phyloP scores from a whole-genome alignment of 345 rosid genomes.

The Crucihimalaya himalaica region DNA sequence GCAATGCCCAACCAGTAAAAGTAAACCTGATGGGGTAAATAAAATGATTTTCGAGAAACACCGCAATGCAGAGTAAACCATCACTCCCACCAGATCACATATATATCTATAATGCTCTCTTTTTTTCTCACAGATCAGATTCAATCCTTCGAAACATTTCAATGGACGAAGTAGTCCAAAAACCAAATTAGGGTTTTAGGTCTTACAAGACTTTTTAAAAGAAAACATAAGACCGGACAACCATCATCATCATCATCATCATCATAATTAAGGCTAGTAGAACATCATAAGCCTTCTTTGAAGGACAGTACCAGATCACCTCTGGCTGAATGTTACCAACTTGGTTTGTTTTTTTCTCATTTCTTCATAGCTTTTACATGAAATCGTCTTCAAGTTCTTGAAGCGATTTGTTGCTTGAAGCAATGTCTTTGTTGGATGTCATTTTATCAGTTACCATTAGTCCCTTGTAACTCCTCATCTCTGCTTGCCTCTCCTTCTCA shows the following conservation, averaged over 20 bases:
- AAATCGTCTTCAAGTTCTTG: conserved; percentile 98
- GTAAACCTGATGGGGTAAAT: not conserved
- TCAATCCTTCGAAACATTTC: conserved; percentile 30
- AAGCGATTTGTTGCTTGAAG: conserved; percentile 74
- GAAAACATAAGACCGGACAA: conserved; percentile 29
- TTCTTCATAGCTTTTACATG: conserved; percentile 55
- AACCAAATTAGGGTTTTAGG: conserved; percentile 31
- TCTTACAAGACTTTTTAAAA: conserved; percentile 21
- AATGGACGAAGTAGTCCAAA: conserved; percentile 19
- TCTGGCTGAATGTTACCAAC: conserved; percentile 26
- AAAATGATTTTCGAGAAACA: conserved; percentile 1
- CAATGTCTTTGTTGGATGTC: conserved; percentile 94
- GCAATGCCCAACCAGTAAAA: not conserved
- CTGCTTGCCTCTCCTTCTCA: conserved; percentile 92
- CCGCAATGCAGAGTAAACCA: conserved; percentile 17
- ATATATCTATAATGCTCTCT: not conserved
- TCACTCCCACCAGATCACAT: conserved; percentile 2
- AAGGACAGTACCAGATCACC: conserved; percentile 27
- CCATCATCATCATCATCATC: conserved; percentile 35
- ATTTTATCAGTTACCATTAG: conserved; percentile 94
- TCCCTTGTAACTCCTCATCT: conserved; percentile 94
- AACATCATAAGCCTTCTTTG: conserved; percentile 31
- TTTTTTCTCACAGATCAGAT: conserved; percentile 19
- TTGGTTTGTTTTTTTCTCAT: conserved; percentile 20
- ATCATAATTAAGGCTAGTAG: conserved; percentile 26